phyloP scores from a whole-genome alignment of 768 basidiomycete genomes.

The Tylopilus sp. region DNA sequence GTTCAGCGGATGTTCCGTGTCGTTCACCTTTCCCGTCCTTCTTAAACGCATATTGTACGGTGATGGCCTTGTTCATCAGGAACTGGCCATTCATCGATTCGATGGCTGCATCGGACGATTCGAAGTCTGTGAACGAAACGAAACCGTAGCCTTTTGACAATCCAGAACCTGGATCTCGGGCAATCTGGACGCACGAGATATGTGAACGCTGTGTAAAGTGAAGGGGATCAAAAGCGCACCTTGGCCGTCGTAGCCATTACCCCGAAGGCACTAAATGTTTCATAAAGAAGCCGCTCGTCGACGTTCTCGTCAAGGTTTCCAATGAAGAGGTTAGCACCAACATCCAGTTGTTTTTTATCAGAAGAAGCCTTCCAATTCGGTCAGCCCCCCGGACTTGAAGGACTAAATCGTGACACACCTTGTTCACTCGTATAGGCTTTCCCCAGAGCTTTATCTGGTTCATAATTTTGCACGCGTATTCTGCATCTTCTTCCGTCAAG shows the following conservation, averaged over 20 bases:
- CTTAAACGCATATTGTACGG: constrained; percentile 98
- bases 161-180: constrained; percentile 81
- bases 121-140: constrained; percentile 96
- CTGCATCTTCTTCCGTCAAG: constrained; percentile 96
- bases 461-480: constrained; percentile 99
- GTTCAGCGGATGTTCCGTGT: constrained; percentile 95
- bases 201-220: background rate
- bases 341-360: constrained; percentile 96
- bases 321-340: constrained; percentile 96
- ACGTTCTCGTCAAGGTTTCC: constrained; percentile 95
- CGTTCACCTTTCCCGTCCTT: constrained; percentile 98
- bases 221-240: constrained; percentile 33
- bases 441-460: constrained; percentile 99
- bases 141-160: constrained; percentile 97
- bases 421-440: constrained; percentile 98
- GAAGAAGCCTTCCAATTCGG: constrained; percentile 74
- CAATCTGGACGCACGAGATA: constrained; percentile 54
- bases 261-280: constrained; percentile 95
- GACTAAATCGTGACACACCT: constrained; percentile 53
- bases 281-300: constrained; percentile 88
- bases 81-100: constrained; percentile 98
- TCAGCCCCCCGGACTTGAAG: background rate
- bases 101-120: constrained; percentile 92
- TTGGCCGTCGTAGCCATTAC: constrained; percentile 90
- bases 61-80: constrained; percentile 97